Evolutionary conservation across 139 green algal genomes (phyloP), one percentile per base, ranked within the genome.

Genomic region (Ulvella scutata): DNA sequence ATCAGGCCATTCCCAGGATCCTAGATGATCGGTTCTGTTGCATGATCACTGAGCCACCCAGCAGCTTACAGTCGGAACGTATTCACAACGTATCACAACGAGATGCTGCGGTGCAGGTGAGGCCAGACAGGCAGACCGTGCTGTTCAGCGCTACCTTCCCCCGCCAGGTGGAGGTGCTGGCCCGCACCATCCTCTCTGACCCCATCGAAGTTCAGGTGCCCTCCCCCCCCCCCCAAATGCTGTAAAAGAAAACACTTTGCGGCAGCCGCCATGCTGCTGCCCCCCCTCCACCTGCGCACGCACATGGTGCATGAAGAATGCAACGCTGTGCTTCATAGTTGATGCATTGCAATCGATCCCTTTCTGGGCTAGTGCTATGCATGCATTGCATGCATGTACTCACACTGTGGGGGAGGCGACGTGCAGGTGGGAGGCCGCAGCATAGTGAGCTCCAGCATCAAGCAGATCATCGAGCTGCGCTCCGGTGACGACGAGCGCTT

Each of bases 61-160:
- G n/a, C n/a, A n/a, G n/a, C n/a, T n/a, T n/a, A n/a, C n/a, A n/a
- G n/a, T n/a, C n/a, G n/a, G n/a, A n/a, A n/a, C n/a, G n/a, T n/a
- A n/a, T n/a, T n/a, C n/a, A n/a, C n/a, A n/a, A n/a, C n/a, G n/a
- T n/a, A n/a, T n/a, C n/a, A 89, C 79, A 72, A 79, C 85, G 60
- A n/a, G n/a, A n/a, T n/a, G 87, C 96, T 33, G 77, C 94, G 40
- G 74, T 87, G 36, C 94, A 95, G 81, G 91, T 94, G 26, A 88
- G 95, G 13, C 94, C 94, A 0, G 92, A 97, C 81, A 80, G 92
- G 20, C 95, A 99, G 87, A 98, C 93, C 3, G 93, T 98, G 61
- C 89, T 99, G 82, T 98, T 99, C 84, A 92, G 82, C 33, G 95
- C 95, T 36, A 99, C 95, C 34, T 99, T 99, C 73, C 95, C 95